Percentiles rank a stretch among this genome's conserved stretches.
These are phyloP conservation scores for Phalaenopsis aphrodite DNA, from an alignment of 106 monocot species.

Conservation along the genomic window DNA sequence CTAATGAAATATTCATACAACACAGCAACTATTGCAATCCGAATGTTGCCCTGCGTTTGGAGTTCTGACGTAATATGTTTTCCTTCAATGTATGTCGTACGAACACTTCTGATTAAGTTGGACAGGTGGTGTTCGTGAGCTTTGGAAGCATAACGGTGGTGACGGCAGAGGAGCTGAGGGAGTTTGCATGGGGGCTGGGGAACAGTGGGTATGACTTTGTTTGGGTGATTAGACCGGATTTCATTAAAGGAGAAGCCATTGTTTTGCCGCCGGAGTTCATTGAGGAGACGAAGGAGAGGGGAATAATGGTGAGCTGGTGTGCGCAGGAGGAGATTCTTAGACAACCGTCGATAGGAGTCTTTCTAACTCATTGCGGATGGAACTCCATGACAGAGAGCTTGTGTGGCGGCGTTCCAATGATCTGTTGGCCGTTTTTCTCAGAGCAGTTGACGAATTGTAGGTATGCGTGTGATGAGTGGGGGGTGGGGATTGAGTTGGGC, in stretches of 20 bases:
- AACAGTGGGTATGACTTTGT: neutral
- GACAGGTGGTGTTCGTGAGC: neutral
- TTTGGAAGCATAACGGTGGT: neutral
- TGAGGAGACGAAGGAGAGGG: neutral
- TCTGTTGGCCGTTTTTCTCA: slow-evolving; percentile 49
- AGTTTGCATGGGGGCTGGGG: slow-evolving; percentile 6
- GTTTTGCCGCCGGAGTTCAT: neutral
- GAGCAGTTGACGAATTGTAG: slow-evolving; percentile 42
- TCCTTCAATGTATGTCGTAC: too few relatives aligned
- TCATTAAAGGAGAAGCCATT: slow-evolving; percentile 10
- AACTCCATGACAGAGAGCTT: slow-evolving; percentile 61
- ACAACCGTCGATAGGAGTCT: slow-evolving; percentile 35
- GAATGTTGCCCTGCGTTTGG: too few relatives aligned
- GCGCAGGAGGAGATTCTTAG: slow-evolving; percentile 13
- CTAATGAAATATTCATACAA: too few relatives aligned
- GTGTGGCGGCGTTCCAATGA: slow-evolving; percentile 33
- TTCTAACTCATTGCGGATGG: slow-evolving; percentile 77
- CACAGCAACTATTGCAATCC: too few relatives aligned
- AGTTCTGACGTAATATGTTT: too few relatives aligned
- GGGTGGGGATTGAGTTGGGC: slow-evolving; percentile 1
- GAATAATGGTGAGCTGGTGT: slow-evolving; percentile 6
- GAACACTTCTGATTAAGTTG: neutral
- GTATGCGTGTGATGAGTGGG: slow-evolving; percentile 19
- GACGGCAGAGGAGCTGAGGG: neutral
- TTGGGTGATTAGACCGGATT: slow-evolving; percentile 20